phyloP scores from a whole-genome alignment of 2,329 filamentous ascomycete species.

The Parastagonospora nodorum region DNA sequence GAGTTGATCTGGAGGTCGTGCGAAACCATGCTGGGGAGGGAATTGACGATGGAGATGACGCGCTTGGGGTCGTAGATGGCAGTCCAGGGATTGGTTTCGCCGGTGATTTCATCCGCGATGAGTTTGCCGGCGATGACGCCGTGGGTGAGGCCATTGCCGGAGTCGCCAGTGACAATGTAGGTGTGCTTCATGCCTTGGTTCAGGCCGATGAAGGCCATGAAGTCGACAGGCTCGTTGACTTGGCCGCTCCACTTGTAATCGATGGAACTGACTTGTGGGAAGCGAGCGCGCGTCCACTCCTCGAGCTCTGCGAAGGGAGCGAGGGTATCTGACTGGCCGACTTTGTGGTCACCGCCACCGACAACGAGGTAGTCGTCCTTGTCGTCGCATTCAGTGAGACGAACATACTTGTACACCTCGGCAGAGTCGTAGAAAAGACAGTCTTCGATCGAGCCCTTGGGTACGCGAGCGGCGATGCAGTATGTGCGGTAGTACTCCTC shows the following conservation, averaged over 20 bases:
- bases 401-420: slow-evolving; percentile 61
- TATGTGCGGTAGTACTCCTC: slow-evolving; percentile 62
- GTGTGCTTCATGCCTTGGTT: slow-evolving; percentile 59
- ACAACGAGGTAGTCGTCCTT: slow-evolving; percentile 61
- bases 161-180: slow-evolving; percentile 63
- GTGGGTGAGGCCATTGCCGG: slow-evolving; percentile 63
- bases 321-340: slow-evolving; percentile 57
- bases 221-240: slow-evolving; percentile 61
- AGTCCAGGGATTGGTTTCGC: slow-evolving; percentile 56
- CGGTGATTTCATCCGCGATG: slow-evolving; percentile 60
- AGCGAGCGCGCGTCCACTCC: slow-evolving; percentile 59
- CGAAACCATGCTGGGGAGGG: slow-evolving; percentile 51
- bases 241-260: slow-evolving; percentile 65
- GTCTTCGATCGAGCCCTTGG: slow-evolving; percentile 59
- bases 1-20: slow-evolving; percentile 62
- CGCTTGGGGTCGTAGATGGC: slow-evolving; percentile 58
- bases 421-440: slow-evolving; percentile 61
- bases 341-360: slow-evolving; percentile 63
- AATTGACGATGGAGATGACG: slow-evolving; percentile 52
- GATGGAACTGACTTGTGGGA: slow-evolving; percentile 54
- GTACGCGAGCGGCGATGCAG: slow-evolving; percentile 61
- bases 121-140: slow-evolving; percentile 59
- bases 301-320: slow-evolving; percentile 59
- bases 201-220: slow-evolving; percentile 61
- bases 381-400: slow-evolving; percentile 59